Evolutionary conservation across 2,329 filamentous ascomycete genomes (phyloP), one percentile per base, ranked within the genome.

Genomic region (Nemania bipapillata): DNA sequence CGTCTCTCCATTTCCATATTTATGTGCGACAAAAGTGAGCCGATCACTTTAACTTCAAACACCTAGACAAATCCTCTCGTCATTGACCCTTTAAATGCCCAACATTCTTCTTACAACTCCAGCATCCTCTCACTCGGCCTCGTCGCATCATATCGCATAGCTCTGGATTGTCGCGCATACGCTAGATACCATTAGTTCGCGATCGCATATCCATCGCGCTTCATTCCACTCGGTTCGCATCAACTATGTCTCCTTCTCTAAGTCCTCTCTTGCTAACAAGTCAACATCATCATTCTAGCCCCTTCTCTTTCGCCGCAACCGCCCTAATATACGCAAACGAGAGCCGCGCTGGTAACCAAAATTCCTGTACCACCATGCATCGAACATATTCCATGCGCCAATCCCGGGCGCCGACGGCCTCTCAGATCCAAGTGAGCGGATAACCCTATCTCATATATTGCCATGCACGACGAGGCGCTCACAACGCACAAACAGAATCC

Each of bases 311-410:
- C 28, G 24, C 32, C 28, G 60, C 65, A 28, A 65, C 40, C 42
- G 22, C 47, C 40, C 40, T 20, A 6, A 59, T 59, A 35, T 26
- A 42, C 22, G 17, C 53, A 12, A 52, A n/a, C n/a, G 22, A 50
- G 42, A 59, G 8, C 20, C 57, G n/a, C 49, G 30, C 22, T 47
- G 40, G n/a, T 66, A 70, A 42, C 59, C 54, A 52, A 47, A 57
- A 55, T 24, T 20, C 24, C 8, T 4, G 58, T 65, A 60, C 67
- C 82, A 83, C 70, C 65, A 99, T 99, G 95, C 96, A 99, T 89
- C 94, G 95, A 82, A 97, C 96, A 74, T 99, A 98, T 82, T 97
- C 94, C 77, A 97, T 97, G 96, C 94, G 96, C 91, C 92, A 96
- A 84, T 91, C 92, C 83, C 91, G 96, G 87, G 93, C 93, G 82